Percentiles rank a stretch among this genome's conserved stretches.
phyloP scores from a whole-genome alignment of 345 rosid genomes.

The Melaleuca quinquenervia region DNA sequence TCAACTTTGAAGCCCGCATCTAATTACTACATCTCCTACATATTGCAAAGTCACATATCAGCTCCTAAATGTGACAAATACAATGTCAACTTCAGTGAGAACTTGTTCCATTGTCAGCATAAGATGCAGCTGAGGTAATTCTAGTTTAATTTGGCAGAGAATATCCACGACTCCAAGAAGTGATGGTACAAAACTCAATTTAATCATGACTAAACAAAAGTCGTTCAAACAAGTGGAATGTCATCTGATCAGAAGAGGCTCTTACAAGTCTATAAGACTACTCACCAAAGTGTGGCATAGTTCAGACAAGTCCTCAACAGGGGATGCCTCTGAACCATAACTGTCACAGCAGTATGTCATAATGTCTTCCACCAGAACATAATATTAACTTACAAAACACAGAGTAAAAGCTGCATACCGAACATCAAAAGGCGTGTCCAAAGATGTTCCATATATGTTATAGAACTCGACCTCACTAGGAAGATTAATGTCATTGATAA shows the following conservation, averaged over 20 bases:
- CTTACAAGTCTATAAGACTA: background rate
- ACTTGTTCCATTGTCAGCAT: background rate
- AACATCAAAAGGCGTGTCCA: constrained; percentile 75
- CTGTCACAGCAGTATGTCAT: constrained; percentile 24
- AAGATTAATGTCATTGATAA: constrained; percentile 45
- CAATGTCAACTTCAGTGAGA: background rate
- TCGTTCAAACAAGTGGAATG: background rate
- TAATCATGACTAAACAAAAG: background rate
- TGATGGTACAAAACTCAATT: background rate
- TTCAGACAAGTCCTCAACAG: constrained; percentile 63
- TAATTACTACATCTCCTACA: background rate
- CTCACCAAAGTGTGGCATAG: constrained; percentile 74
- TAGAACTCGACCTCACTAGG: constrained; percentile 67
- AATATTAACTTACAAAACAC: background rate
- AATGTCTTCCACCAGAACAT: background rate
- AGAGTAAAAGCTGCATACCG: constrained; percentile 24
- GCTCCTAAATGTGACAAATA: background rate
- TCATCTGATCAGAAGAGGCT: background rate
- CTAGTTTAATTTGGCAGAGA: background rate
- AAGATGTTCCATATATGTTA: constrained; percentile 71
- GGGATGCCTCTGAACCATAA: constrained; percentile 71
- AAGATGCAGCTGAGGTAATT: background rate
- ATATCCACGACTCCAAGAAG: background rate
- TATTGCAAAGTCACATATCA: background rate
- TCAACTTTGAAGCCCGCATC: background rate